Base-by-base conservation (phyloP, 352 stramenopile species). In the Phytophthora pinifolia region DNA sequence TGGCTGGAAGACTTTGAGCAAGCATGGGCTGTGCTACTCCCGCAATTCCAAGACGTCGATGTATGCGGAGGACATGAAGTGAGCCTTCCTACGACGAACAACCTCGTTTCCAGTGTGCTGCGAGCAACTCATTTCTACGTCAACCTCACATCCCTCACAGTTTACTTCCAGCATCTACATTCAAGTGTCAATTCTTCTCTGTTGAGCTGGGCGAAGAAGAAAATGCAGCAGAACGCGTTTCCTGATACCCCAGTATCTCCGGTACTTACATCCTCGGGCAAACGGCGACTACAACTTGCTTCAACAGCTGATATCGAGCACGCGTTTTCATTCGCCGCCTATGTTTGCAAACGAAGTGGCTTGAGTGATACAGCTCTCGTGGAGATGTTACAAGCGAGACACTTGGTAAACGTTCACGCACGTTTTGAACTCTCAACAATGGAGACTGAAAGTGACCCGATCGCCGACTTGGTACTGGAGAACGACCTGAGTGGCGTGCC, bases 1-100 rank as follows among this genome's bases (percentile, higher is more conserved):
- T 94, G 84, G 84, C 56, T 94, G 17, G 78, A 92, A 60, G 78
- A 91, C 27, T 94, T 89, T 62, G 82, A 94, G n/a, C 84, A 90
- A 55, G 77, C 84, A 1, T 86, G 74, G 33, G 70, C 74, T 8
- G 72, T 92, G 7, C 48, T 94, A 20, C 62, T 84, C 12, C 84
- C 84, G 1, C 64, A 78, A 38, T 78, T 76, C 9, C 83, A 94
- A 58, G 69, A 83, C 5, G 76, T 90, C 3, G 81, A 92, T 44
- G 65, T 80, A 9, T 48, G 45, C 42, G 48, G 51, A 13, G 27
- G 13, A 33, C 54, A 67, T 13, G 37, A 69, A 51, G 12, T 20
- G 25, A 30, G 38, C 15, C 31, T 46, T 46, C 31, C 34, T 22
- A 27, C 58, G 9, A 47, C 71, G 9, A 48, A 60, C 22, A 67